A percentile compares a stretch with the other conserved stretches of the same genome.
Evolutionary conservation across 345 rosid genomes (phyloP).

Genomic region (Populus ilicifolia): DNA sequence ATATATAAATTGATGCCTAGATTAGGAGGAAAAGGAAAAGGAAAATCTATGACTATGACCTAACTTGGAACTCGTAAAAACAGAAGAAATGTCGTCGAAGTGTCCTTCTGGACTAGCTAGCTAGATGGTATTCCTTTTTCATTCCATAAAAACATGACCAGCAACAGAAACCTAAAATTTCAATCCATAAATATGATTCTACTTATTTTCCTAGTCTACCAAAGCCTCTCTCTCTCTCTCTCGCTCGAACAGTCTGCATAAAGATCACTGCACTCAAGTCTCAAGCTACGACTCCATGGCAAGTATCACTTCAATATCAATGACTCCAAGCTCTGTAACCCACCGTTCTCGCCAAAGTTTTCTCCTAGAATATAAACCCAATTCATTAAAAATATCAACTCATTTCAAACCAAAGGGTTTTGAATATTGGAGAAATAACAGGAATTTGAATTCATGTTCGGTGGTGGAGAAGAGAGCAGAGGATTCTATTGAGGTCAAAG

Average conservation of each 20-base stretch:
- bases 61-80: no score
- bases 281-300: not conserved
- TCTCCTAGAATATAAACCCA: not conserved
- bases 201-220: not conserved
- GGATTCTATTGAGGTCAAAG: not conserved
- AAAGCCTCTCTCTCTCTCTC: not conserved
- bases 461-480: slow-evolving; percentile 13
- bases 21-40: no score
- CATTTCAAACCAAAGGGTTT: not conserved
- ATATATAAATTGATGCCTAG: no score
- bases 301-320: not conserved
- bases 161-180: not conserved
- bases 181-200: not conserved
- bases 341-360: not conserved
- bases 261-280: not conserved
- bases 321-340: slow-evolving; percentile 7
- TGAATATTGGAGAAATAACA: not conserved
- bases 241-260: not conserved
- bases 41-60: no score
- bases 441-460: slow-evolving; percentile 4
- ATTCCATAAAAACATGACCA: not conserved
- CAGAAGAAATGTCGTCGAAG: not conserved
- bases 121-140: no score
- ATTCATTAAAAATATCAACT: not conserved
- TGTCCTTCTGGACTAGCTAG: not conserved